Percentiles rank a stretch among this genome's conserved stretches.
phyloP scores from a whole-genome alignment of 441 rosid species.

The Capsella rubella region DNA sequence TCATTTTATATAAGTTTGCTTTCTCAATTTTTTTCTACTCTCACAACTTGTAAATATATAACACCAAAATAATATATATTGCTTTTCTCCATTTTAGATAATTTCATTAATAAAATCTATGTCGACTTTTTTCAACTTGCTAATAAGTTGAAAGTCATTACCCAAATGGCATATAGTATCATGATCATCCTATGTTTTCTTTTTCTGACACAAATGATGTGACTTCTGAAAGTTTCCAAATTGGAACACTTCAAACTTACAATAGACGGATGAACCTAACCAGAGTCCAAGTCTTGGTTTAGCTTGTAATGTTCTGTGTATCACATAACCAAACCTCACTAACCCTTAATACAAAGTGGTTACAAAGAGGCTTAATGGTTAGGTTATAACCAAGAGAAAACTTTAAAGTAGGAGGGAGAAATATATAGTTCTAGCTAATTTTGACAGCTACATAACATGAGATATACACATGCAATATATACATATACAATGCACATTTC shows the following conservation, averaged over 20 bases:
- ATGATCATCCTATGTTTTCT: slow-evolving; percentile 7
- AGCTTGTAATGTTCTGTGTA: too few relatives aligned
- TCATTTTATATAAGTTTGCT: slow-evolving; percentile 13
- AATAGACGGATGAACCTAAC: neutral
- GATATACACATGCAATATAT: slow-evolving; percentile 16
- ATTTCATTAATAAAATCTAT: neutral
- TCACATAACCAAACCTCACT: slow-evolving; percentile 18
- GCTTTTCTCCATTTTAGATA: neutral
- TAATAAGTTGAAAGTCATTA: slow-evolving; percentile 9
- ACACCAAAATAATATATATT: neutral
- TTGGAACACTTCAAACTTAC: neutral
- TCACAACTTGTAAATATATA: slow-evolving; percentile 23
- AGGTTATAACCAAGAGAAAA: slow-evolving; percentile 44
- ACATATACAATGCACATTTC: neutral
- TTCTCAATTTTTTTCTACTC: neutral
- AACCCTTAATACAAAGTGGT: slow-evolving; percentile 19
- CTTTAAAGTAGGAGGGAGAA: slow-evolving; percentile 9
- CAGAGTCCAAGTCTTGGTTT: neutral
- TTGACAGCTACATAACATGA: slow-evolving; percentile 40
- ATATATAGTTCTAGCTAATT: slow-evolving; percentile 17
- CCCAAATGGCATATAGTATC: neutral
- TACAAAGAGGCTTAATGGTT: slow-evolving; percentile 31
- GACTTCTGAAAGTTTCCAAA: slow-evolving; percentile 16
- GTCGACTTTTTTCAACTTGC: slow-evolving; percentile 13
- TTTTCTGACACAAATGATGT: slow-evolving; percentile 28